Base-by-base conservation (phyloP, 495 filamentous ascomycete genomes). In the Aspergillus diversus region DNA sequence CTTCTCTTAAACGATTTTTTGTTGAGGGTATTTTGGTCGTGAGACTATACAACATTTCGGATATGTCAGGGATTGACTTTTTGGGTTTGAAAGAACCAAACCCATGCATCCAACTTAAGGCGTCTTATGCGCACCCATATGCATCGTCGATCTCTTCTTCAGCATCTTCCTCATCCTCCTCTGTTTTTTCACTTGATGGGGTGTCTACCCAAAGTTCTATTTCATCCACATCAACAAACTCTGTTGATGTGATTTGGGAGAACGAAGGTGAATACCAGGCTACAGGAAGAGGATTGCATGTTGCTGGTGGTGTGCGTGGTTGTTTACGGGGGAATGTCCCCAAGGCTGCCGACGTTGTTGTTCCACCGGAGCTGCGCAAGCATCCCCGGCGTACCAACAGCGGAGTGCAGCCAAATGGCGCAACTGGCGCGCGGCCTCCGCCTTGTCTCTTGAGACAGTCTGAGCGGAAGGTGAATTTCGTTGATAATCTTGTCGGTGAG, bases 401-500 rank as follows among this genome's bases (percentile, higher is more conserved):
- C 55, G 67, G 75, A 49, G 67, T 65, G n/a, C 70, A 70, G 50
- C 60, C 74, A 58, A 78, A 73, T 66, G 79, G 75, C 60, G 57
- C 63, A 64, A 73, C 86, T 58, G 81, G 87, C 66, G 75, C 85
- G 58, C 86, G 87, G 64, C 86, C 87, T 67, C 93, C 93, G 65
- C 92, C 95, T 33, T 82, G 89, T 60, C 86, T 97, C 56, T 83
- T 93, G 49, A 90, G 95, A 60, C 95, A 99, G 80, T 88, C 87
- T 69, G 95, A 97, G 73, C 89, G 95, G 64, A 98, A 97, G 80
- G 85, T 90, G 71, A 93, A 89, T 74, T 99, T 98, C 73, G 95
- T 99, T 79, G 94, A 97, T 75, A 92, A 87, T 80, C 92, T 99
- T 73, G 94, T 99, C 84, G 95, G 95, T 99, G 92, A 95, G 95